Evolutionary conservation across 768 basidiomycete genomes (phyloP).

Genomic region (Lanmaoa pseudosensibilis): DNA sequence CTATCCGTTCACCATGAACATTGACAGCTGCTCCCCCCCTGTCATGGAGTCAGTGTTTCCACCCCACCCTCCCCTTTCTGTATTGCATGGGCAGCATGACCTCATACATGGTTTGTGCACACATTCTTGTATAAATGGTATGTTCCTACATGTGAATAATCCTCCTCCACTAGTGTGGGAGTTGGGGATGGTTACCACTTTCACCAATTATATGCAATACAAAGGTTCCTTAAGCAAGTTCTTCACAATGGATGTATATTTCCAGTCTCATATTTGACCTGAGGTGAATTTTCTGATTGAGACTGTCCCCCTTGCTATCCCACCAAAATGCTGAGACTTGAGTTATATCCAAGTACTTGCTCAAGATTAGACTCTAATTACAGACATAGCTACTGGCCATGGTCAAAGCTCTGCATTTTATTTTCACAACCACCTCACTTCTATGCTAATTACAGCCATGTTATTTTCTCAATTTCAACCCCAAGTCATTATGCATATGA

Average conservation of each 20-base stretch:
- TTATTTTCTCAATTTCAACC: background rate
- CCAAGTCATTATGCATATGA: background rate
- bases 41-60: background rate
- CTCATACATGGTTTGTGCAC: too few relatives aligned
- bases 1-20: conserved; percentile 10
- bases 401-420: too few relatives aligned
- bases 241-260: too few relatives aligned
- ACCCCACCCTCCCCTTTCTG: background rate
- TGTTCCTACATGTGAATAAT: too few relatives aligned
- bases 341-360: background rate
- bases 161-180: too few relatives aligned
- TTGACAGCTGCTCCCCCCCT: background rate
- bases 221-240: background rate
- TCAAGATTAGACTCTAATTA: background rate
- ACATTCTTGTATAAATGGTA: too few relatives aligned
- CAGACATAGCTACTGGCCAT: too few relatives aligned
- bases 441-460: too few relatives aligned
- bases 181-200: too few relatives aligned
- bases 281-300: background rate
- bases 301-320: background rate
- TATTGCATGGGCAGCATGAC: too few relatives aligned
- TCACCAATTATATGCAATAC: background rate
- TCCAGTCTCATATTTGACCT: background rate
- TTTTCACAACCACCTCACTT: background rate
- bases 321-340: background rate